phyloP scores from a whole-genome alignment of 2,329 filamentous ascomycete species.

The Scopulariopsis brevicaulis region DNA sequence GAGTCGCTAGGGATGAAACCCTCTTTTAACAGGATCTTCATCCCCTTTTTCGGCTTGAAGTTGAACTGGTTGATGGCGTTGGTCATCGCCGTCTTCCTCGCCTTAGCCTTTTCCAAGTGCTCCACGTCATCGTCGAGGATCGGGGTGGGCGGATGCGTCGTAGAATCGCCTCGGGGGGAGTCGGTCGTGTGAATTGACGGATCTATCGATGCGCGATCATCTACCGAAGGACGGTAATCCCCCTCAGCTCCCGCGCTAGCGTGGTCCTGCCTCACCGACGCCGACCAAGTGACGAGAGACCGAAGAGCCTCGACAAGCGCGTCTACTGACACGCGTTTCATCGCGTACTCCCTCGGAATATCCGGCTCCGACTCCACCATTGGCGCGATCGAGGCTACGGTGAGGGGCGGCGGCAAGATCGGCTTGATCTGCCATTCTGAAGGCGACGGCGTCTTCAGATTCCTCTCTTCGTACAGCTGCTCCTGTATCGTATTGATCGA shows the following conservation, averaged over 20 bases:
- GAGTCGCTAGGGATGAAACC: slow-evolving; percentile 76
- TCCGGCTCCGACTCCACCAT: slow-evolving; percentile 51
- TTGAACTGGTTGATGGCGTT: slow-evolving; percentile 91
- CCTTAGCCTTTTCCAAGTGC: slow-evolving; percentile 90
- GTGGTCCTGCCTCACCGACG: slow-evolving; percentile 48
- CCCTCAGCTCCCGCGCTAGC: slow-evolving; percentile 20
- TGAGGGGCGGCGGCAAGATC: slow-evolving; percentile 78
- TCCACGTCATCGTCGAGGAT: slow-evolving; percentile 79
- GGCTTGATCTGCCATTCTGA: slow-evolving; percentile 78
- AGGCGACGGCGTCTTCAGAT: slow-evolving; percentile 45
- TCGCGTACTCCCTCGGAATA: slow-evolving; percentile 77
- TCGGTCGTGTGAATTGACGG: slow-evolving; percentile 31
- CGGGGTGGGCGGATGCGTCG: slow-evolving; percentile 47
- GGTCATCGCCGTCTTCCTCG: slow-evolving; percentile 80
- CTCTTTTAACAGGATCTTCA: slow-evolving; percentile 73
- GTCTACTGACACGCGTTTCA: slow-evolving; percentile 84
- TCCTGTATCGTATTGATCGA: slow-evolving; percentile 66
- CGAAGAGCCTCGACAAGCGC: slow-evolving; percentile 79
- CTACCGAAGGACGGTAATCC: slow-evolving; percentile 11
- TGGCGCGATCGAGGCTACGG: slow-evolving; percentile 61
- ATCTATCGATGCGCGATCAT: slow-evolving; percentile 48
- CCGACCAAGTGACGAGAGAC: slow-evolving; percentile 87
- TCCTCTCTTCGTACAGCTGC: slow-evolving; percentile 75
- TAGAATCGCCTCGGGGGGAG: slow-evolving; percentile 32
- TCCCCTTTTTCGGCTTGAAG: slow-evolving; percentile 90